Evolutionary conservation across 768 basidiomycete species (phyloP).

Genomic region (Pisolithus albus): DNA sequence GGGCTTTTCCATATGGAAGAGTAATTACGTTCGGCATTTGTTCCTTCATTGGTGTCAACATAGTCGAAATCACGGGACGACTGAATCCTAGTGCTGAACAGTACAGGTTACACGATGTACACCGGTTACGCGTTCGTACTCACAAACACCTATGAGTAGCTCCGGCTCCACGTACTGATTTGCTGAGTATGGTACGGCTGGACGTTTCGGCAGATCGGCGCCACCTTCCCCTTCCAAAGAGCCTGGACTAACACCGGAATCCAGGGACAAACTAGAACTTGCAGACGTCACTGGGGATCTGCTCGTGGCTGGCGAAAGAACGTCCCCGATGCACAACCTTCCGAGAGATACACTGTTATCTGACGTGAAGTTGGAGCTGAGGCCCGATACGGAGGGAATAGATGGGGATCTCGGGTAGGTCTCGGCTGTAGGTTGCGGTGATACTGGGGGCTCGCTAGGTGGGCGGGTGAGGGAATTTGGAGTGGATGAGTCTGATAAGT

Average conservation of each 20-base stretch:
- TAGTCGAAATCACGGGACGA: conserved; percentile 46
- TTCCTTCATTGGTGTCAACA: conserved; percentile 41
- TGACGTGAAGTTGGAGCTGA: conserved; percentile 20
- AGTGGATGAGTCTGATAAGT: conserved; percentile 3
- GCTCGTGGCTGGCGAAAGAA: conserved; percentile 4
- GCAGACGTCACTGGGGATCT: conserved; percentile 16
- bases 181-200: conserved; percentile 14
- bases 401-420: conserved; percentile 11
- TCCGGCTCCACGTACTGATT: conserved; percentile 51
- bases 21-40: conserved; percentile 69
- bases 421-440: conserved; percentile 9
- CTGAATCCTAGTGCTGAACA: conserved; percentile 60
- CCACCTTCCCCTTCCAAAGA: conserved; percentile 15
- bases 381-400: conserved; percentile 9
- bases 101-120: conserved; percentile 4
- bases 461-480: conserved; percentile 3
- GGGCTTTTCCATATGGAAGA: conserved; percentile 60
- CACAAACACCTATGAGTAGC: conserved; percentile 56
- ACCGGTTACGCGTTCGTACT: conserved; percentile 27
- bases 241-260: conserved; percentile 10
- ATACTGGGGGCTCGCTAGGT: conserved; percentile 9
- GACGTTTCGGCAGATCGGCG: conserved; percentile 14
- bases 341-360: conserved; percentile 12
- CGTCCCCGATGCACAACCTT: conserved; percentile 13
- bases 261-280: conserved; percentile 20